These are phyloP conservation scores for Allium sativum DNA, from an alignment of 106 monocot species.

Conservation along the genomic window DNA sequence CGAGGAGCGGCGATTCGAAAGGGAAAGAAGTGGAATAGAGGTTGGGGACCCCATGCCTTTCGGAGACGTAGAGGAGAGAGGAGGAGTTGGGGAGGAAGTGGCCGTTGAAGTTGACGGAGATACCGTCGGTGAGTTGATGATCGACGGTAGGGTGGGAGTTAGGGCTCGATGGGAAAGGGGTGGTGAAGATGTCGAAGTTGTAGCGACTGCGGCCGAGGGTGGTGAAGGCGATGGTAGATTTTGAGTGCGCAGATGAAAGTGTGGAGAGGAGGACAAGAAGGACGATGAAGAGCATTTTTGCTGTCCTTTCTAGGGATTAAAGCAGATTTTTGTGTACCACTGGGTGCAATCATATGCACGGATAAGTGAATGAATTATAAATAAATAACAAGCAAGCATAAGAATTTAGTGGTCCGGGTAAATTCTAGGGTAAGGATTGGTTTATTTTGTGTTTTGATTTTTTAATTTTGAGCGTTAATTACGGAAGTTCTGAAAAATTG, in stretches of 20 bases:
- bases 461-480: too few relatives aligned
- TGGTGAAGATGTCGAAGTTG: conserved; percentile 71
- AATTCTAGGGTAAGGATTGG: too few relatives aligned
- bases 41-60: conserved; percentile 46
- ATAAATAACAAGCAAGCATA: too few relatives aligned
- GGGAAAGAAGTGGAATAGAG: conserved; percentile 35
- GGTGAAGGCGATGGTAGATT: conserved; percentile 51
- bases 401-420: too few relatives aligned
- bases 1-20: conserved; percentile 8
- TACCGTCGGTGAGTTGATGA: conserved; percentile 57
- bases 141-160: conserved; percentile 9
- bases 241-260: not conserved
- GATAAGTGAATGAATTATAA: too few relatives aligned
- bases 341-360: too few relatives aligned
- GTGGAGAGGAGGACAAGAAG: not conserved
- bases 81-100: conserved; percentile 33
- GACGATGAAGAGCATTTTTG: not conserved
- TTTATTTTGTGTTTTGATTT: too few relatives aligned
- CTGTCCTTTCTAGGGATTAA: too few relatives aligned
- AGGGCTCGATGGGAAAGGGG: not conserved
- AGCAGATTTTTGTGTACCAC: too few relatives aligned
- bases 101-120: conserved; percentile 93
- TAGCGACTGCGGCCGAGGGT: conserved; percentile 78
- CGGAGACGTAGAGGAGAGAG: conserved; percentile 45
- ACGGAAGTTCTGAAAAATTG: too few relatives aligned